Evolutionary conservation across 2,329 filamentous ascomycete genomes (phyloP), one percentile per base, ranked within the genome.

Genomic region (Ceratocystis colombiana): DNA sequence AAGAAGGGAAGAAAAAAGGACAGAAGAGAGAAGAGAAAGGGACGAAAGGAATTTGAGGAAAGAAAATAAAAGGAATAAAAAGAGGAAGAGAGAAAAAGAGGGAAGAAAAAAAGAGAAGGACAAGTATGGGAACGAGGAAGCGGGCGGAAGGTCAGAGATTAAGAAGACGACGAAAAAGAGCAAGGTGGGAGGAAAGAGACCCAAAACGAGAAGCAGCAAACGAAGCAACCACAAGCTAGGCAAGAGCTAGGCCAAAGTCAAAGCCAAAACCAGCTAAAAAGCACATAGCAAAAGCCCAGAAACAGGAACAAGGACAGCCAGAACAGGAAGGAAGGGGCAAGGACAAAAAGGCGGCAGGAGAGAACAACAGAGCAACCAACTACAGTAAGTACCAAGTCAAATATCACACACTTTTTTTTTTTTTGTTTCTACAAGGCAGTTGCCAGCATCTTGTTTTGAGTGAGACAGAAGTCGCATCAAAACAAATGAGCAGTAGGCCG

Each of bases 31-130:
- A 10, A 62, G 46, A 46, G 61, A 44, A 55, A 57, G 22, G 62
- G 59, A 30, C 17, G 67, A 48, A 66, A 55, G 59, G 44, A 53
- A 17, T 22, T 41, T 41, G 37, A 41, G 61, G 50, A 55, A 57
- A 46, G 62, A 50, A 53, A 64, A 30, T 15, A 67, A 48, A 66
- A 64, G 59, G 44, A 53, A 53, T 22, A 53, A 25, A 48, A 22
- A 48, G n/a, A 48, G 46, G 20, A 22, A 48, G 55, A 53, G 22
- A 41, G 45, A 48, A 46, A 61, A 66, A 30, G 55, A 61, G 64
- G 25, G 15, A 68, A 70, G 59, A 68, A 69, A 71, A 72, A 69
- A 68, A 71, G 55, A 59, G 55, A 30, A 59, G 55, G 55, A 33
- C 48, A 53, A 53, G 48, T 53, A 53, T 41, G 48, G 48, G 25